phyloP scores from a whole-genome alignment of 805 yeast species.

The Kodamaea laetipori region DNA sequence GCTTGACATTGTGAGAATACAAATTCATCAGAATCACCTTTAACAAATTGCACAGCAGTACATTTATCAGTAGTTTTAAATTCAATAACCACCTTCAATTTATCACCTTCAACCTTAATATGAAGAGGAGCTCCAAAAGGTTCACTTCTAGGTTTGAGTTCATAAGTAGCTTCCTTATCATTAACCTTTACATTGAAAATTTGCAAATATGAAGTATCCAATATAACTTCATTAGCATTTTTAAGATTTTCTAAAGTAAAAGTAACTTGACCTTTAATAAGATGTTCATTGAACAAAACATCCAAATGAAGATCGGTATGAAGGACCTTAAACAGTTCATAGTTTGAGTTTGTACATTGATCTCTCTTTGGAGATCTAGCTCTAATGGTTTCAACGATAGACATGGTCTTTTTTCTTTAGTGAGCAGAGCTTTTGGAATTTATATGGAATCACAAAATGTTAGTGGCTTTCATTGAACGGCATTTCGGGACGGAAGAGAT shows the following conservation, averaged over 20 bases:
- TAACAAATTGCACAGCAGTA: constrained; percentile 85
- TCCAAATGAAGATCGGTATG: constrained; percentile 55
- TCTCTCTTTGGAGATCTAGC: constrained; percentile 24
- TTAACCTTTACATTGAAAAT: constrained; percentile 50
- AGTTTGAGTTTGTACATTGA: constrained; percentile 55
- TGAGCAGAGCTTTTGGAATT: too few species aligned
- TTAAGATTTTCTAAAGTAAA: constrained; percentile 42
- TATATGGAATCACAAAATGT: too few species aligned
- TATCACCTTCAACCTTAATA: constrained; percentile 23
- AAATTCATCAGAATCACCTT: constrained; percentile 69
- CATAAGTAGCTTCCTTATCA: constrained; percentile 31
- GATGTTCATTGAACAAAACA: constrained; percentile 55
- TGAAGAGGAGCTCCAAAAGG: constrained; percentile 63
- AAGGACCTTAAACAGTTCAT: constrained; percentile 50
- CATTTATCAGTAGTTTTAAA: constrained; percentile 73
- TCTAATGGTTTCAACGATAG: constrained; percentile 6
- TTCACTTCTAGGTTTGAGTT: constrained; percentile 44
- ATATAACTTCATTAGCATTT: constrained; percentile 39
- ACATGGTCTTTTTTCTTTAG: background rate
- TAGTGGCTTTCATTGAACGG: too few species aligned
- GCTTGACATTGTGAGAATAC: constrained; percentile 91
- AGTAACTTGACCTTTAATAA: constrained; percentile 56
- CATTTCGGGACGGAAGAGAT: too few species aligned
- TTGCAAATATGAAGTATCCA: constrained; percentile 70
- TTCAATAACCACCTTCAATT: constrained; percentile 40